A percentile compares a stretch with the other conserved stretches of the same genome.
Conservation (phyloP, 2,329 filamentous ascomycete genomes). For the Ophiostoma sp. region DNA sequence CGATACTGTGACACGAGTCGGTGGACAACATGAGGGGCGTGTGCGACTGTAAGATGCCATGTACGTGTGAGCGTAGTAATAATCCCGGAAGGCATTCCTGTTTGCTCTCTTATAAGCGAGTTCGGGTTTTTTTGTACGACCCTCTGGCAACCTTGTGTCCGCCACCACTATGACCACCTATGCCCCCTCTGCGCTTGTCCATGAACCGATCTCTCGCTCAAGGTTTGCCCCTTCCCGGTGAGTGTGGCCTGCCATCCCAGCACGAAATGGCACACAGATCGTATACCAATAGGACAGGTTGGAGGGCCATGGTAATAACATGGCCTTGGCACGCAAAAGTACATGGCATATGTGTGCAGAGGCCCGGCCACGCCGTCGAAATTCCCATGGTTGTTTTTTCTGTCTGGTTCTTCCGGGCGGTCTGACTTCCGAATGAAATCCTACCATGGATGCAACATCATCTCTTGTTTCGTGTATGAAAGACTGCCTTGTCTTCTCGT, state of each 20-base stretch:
- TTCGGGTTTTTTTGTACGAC: background rate
- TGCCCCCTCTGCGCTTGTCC: background rate
- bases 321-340: slow-evolving; percentile 2
- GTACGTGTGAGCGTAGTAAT: background rate
- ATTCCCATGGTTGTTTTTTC: background rate
- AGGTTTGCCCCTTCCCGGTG: background rate
- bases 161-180: background rate
- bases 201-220: background rate
- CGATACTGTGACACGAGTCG: slow-evolving; percentile 4
- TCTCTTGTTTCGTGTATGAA: background rate
- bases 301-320: background rate
- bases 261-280: background rate
- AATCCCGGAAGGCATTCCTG: slow-evolving; percentile 11
- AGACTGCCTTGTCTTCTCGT: background rate
- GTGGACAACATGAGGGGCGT: slow-evolving; percentile 17
- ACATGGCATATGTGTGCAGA: background rate
- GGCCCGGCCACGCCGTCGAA: background rate
- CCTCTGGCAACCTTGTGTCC: background rate
- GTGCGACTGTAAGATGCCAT: slow-evolving; percentile 2
- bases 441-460: background rate
- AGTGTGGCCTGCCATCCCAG: no score
- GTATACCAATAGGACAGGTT: background rate
- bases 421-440: background rate
- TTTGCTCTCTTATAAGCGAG: slow-evolving; percentile 13
- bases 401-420: background rate